Conservation (phyloP, 2,329 filamentous ascomycete genomes). For the Colletotrichum sp. region DNA sequence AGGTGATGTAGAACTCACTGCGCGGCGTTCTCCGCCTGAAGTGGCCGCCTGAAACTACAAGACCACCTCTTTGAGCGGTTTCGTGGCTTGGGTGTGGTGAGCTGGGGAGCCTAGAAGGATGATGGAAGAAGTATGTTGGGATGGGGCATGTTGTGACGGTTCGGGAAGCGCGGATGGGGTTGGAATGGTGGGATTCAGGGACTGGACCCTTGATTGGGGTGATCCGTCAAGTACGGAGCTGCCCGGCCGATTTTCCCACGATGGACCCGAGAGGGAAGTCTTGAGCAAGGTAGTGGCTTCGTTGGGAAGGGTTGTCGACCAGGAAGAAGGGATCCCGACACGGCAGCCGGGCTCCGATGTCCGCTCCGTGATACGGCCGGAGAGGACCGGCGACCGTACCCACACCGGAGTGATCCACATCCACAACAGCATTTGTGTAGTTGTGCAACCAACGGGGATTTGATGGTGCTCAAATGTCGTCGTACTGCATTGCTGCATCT, state of each 20-base stretch:
- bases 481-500: not conserved
- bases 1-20: not conserved
- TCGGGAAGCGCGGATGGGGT: not conserved
- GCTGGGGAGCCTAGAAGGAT: not conserved
- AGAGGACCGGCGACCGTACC: accelerated
- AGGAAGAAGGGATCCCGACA: not conserved
- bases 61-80: not conserved
- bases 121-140: not conserved
- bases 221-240: not conserved
- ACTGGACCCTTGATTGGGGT: not conserved
- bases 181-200: not conserved
- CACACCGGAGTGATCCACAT: not conserved
- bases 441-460: not conserved
- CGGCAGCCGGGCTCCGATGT: not conserved
- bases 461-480: not conserved
- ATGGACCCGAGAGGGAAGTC: not conserved
- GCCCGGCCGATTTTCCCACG: not conserved
- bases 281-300: not conserved
- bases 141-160: not conserved
- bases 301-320: not conserved
- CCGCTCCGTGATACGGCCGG: not conserved
- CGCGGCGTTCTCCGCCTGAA: not conserved
- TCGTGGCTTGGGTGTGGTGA: not conserved
- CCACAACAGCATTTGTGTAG: not conserved
- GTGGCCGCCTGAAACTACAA: not conserved